A percentile compares a stretch with the other conserved stretches of the same genome.
Evolutionary conservation across 192 early-diverging fungal species (phyloP).

Genomic region (Helicostylum pulchrum): DNA sequence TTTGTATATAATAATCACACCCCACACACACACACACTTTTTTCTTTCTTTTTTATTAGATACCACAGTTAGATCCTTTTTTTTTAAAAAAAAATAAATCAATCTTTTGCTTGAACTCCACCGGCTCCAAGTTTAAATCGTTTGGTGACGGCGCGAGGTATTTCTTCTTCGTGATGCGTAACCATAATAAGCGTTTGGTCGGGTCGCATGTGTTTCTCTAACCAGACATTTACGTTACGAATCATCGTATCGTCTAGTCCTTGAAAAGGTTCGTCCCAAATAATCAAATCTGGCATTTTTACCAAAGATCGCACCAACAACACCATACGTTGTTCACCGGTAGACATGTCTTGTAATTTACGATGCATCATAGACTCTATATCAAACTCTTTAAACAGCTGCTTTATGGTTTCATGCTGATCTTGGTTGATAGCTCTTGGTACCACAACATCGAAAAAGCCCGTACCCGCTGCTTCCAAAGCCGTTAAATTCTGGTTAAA

Average conservation of each 20-base stretch:
- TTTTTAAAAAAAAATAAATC: background rate
- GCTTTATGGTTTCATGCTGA: conserved; percentile 12
- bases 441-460: conserved; percentile 41
- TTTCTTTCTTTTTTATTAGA: background rate
- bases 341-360: conserved; percentile 33
- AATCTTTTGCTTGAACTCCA: conserved; percentile 11
- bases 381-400: conserved; percentile 27
- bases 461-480: conserved; percentile 38
- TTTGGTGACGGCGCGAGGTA: conserved; percentile 38
- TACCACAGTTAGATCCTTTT: background rate
- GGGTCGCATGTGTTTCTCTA: conserved; percentile 39
- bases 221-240: conserved; percentile 35
- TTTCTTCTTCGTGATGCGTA: conserved; percentile 56
- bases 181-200: conserved; percentile 55
- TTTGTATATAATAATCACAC: background rate
- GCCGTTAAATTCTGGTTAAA: conserved; percentile 41
- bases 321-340: conserved; percentile 53
- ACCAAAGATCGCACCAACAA: conserved; percentile 46
- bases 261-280: conserved; percentile 62
- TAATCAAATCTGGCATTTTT: conserved; percentile 41
- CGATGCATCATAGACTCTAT: conserved; percentile 20
- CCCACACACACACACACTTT: too few species aligned
- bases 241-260: conserved; percentile 50
- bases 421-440: conserved; percentile 7
- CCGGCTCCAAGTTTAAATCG: conserved; percentile 19